Evolutionary conservation across 192 early-diverging fungal genomes (phyloP), one percentile per base, ranked within the genome.

Genomic region (Coemansia guatemalensis): DNA sequence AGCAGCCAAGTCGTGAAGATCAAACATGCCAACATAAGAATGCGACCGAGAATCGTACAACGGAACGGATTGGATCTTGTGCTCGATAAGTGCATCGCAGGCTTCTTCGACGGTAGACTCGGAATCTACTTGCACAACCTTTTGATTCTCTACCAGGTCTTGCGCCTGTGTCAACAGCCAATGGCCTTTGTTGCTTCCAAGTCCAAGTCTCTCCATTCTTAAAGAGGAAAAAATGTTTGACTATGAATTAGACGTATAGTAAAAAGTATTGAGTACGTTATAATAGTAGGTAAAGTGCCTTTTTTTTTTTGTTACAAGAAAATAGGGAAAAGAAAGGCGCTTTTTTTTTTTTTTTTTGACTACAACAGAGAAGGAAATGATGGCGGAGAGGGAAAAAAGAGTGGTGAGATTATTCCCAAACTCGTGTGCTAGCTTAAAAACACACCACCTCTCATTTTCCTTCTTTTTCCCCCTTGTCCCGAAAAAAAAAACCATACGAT

Each of bases 11-110:
- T 95, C 93, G 56, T 87, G 89, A 66, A 89, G 88, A 65, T 95
- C 93, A 77, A 95, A 92, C 89, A 95, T 91, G 33, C 93, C 93
- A 18, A 90, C 81, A 69, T 86, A 95, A 18, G 77, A 73, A 17
- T 81, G 84, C 29, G 62, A 78, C 23, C 49, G 30, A n/a, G 75
- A 52, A 48, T 89, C 90, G 69, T 87, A 92, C 2, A 95, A 85
- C 4, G 93, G 93, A 1, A 91, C 91, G 0, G 91, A 92, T 6
- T 89, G 89, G 57, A 95, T 88, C 50, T 84, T 84, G 61, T 91
- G 85, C 62, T 88, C 67, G 26, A 92, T 87, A 17, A 95, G 78
- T 0, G 82, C 69, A 68, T 89, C 83, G 73, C 90, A 90, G 0
- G 90, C 88, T 12, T 87, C 84, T 56, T 91, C 88, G 24, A 92